These are phyloP conservation scores for Talaromyces proteolyticus DNA, from an alignment of 495 filamentous ascomycete genomes.

Conservation along the genomic window DNA sequence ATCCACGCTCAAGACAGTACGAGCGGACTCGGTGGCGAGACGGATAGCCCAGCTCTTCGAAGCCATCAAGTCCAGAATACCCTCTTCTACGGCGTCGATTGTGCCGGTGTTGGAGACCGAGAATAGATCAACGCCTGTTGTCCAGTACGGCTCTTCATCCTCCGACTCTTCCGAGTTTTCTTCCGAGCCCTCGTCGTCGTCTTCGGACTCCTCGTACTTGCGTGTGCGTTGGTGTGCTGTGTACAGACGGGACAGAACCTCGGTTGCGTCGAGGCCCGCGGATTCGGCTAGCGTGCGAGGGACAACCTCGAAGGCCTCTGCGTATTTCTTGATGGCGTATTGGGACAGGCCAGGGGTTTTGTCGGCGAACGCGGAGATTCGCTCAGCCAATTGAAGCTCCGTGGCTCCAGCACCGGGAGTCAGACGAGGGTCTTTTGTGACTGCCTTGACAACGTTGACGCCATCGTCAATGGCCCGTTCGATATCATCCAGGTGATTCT, in stretches of 20 bases:
- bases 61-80: constrained; percentile 86
- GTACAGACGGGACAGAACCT: constrained; percentile 86
- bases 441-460: constrained; percentile 97
- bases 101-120: constrained; percentile 73
- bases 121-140: constrained; percentile 89
- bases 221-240: constrained; percentile 72
- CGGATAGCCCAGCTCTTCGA: constrained; percentile 95
- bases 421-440: constrained; percentile 85
- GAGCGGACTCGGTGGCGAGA: constrained; percentile 87
- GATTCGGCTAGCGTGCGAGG: constrained; percentile 90
- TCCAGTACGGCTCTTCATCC: constrained; percentile 71
- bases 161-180: constrained; percentile 34
- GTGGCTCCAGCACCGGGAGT: constrained; percentile 95
- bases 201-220: constrained; percentile 18
- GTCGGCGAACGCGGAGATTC: constrained; percentile 81
- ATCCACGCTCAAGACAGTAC: constrained; percentile 93
- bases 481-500: constrained; percentile 96
- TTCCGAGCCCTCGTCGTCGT: constrained; percentile 13
- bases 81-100: constrained; percentile 80
- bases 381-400: constrained; percentile 91
- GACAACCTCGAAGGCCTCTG: constrained; percentile 95
- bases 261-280: constrained; percentile 91
- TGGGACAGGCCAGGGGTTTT: constrained; percentile 88
- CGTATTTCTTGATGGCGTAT: constrained; percentile 95
- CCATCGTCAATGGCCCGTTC: constrained; percentile 98